Evolutionary conservation across 306 rosid genomes (phyloP).

Genomic region (Vicia sativa): DNA sequence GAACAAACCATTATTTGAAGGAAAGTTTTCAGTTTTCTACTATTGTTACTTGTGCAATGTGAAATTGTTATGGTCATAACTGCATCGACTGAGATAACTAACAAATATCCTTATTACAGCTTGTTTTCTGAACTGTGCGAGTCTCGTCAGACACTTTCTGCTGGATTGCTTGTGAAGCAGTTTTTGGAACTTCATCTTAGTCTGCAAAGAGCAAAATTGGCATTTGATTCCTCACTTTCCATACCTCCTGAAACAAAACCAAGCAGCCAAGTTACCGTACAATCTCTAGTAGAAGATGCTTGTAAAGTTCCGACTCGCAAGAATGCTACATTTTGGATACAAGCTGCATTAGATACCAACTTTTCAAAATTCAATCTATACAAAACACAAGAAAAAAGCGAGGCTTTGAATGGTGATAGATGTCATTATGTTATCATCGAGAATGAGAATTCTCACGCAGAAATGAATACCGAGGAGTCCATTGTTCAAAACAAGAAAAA

Average conservation of each 20-base stretch:
- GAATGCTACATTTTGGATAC: slow-evolving; percentile 65
- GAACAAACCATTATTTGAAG: not conserved
- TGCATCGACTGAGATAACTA: slow-evolving; percentile 3
- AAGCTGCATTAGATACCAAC: slow-evolving; percentile 68
- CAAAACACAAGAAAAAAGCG: slow-evolving; percentile 40
- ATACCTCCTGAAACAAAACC: slow-evolving; percentile 37
- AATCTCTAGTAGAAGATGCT: slow-evolving; percentile 35
- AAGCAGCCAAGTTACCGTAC: slow-evolving; percentile 10
- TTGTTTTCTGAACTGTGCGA: slow-evolving; percentile 56
- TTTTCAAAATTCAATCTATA: slow-evolving; percentile 61
- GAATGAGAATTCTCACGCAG: slow-evolving; percentile 37
- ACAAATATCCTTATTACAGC: slow-evolving; percentile 44
- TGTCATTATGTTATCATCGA: slow-evolving; percentile 50
- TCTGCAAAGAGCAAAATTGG: slow-evolving; percentile 44
- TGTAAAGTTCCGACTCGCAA: slow-evolving; percentile 41
- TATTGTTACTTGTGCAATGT: not conserved
- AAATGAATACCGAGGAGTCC: slow-evolving; percentile 32
- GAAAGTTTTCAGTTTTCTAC: not conserved
- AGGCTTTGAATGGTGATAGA: slow-evolving; percentile 42
- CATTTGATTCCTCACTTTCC: slow-evolving; percentile 48
- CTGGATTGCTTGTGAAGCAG: slow-evolving; percentile 59
- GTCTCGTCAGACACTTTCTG: slow-evolving; percentile 47
- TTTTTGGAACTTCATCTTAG: slow-evolving; percentile 62
- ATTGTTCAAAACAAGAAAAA: slow-evolving; percentile 43
- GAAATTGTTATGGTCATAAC: not conserved